These are phyloP conservation scores for Quercus agrifolia DNA, from an alignment of 306 rosid genomes.

Conservation along the genomic window DNA sequence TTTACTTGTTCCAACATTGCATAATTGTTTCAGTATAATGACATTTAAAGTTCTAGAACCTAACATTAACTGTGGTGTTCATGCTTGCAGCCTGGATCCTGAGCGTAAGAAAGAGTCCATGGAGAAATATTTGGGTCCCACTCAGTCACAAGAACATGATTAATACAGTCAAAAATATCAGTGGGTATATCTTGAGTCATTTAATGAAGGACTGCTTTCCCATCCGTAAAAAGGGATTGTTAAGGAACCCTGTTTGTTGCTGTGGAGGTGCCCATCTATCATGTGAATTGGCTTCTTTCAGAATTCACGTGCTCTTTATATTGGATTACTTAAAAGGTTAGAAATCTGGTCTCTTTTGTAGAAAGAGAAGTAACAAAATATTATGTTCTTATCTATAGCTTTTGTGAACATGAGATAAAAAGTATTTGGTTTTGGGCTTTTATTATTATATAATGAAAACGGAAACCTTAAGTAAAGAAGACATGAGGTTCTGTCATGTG, in stretches of 20 bases:
- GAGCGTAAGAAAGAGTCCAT: constrained; percentile 89
- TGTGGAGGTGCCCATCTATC: neutral
- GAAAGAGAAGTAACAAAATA: neutral
- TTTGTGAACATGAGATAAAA: neutral
- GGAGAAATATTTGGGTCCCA: constrained; percentile 88
- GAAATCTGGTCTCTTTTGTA: neutral
- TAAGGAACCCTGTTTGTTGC: neutral
- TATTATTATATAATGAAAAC: neutral
- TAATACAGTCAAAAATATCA: constrained; percentile 19
- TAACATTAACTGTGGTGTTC: constrained; percentile 15
- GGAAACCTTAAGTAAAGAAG: neutral
- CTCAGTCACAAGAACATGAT: constrained; percentile 72
- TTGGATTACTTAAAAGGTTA: neutral
- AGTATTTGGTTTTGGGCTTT: neutral
- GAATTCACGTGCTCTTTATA: neutral
- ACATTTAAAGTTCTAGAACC: constrained; percentile 15
- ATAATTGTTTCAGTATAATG: neutral
- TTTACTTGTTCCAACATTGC: constrained; percentile 9
- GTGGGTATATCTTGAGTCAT: constrained; percentile 1
- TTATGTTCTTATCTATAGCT: neutral
- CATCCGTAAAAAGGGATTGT: neutral
- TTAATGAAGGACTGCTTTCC: neutral
- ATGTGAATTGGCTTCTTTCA: constrained; percentile 9
- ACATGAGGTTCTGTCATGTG: neutral
- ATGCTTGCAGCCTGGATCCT: constrained; percentile 78